Percentiles rank a stretch among this genome's conserved stretches.
Evolutionary conservation across 164 flowering plant genomes (phyloP).

Genomic region (Vitis amurensis): DNA sequence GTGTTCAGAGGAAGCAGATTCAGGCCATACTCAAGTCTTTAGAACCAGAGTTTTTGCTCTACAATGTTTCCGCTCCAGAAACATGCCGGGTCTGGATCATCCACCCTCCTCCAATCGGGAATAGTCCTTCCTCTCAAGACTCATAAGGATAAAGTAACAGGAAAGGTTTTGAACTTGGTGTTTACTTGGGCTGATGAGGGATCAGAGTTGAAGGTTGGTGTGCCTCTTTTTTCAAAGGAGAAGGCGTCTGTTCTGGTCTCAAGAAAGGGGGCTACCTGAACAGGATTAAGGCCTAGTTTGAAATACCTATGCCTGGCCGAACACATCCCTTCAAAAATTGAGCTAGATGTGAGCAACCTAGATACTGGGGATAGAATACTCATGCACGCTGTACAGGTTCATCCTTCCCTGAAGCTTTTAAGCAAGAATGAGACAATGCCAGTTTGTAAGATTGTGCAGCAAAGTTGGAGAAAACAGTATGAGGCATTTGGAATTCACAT

Average conservation of each 20-base stretch:
- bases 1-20: conserved; percentile 52
- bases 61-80: conserved; percentile 82
- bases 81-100: conserved; percentile 87
- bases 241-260: conserved; percentile 70
- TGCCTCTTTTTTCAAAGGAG: conserved; percentile 83
- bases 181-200: conserved; percentile 85
- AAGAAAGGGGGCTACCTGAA: conserved; percentile 69
- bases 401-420: conserved; percentile 73
- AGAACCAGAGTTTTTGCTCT: conserved; percentile 62
- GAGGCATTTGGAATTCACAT: too few species aligned
- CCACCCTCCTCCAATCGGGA: conserved; percentile 62
- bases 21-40: conserved; percentile 54
- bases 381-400: conserved; percentile 56
- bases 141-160: conserved; percentile 62
- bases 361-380: conserved; percentile 66
- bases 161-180: conserved; percentile 71
- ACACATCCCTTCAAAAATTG: conserved; percentile 74
- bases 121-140: conserved; percentile 83
- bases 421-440: conserved; percentile 67
- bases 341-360: conserved; percentile 82
- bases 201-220: conserved; percentile 58
- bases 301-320: conserved; percentile 70
- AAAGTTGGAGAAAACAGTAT: conserved; percentile 1
- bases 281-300: conserved; percentile 45
- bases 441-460: conserved; percentile 65